Percentiles rank a stretch among this genome's conserved stretches.
Conservation (phyloP, 345 rosid species). For the Corchorus capsularis region DNA sequence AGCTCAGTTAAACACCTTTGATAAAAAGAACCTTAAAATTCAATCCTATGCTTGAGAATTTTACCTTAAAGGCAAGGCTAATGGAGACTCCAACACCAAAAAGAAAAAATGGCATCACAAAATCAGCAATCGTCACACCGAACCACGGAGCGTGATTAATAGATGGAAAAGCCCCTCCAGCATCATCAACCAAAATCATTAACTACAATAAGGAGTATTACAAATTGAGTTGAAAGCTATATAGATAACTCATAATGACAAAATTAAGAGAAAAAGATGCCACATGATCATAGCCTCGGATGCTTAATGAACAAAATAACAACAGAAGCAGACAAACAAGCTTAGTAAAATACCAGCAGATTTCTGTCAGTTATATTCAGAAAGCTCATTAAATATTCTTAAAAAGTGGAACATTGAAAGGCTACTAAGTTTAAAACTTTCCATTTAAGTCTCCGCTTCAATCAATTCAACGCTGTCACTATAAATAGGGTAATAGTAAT, state of each 20-base stretch:
- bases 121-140: constrained; percentile 57
- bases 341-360: background rate
- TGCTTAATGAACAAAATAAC: background rate
- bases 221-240: background rate
- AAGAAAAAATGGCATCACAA: constrained; percentile 67
- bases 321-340: background rate
- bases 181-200: constrained; percentile 66
- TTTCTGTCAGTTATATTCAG: background rate
- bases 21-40: background rate
- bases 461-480: background rate
- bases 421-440: background rate
- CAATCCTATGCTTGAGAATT: background rate
- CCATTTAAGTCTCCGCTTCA: background rate
- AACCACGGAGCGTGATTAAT: constrained; percentile 72
- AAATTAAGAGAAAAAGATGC: background rate
- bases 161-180: constrained; percentile 62
- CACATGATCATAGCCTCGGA: background rate
- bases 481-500: background rate
- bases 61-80: constrained; percentile 50
- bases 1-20: background rate
- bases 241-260: background rate
- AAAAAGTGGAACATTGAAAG: too few relatives aligned
- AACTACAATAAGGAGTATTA: constrained; percentile 34
- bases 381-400: background rate
- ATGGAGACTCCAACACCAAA: constrained; percentile 57